Conservation (phyloP, 2,329 filamentous ascomycete genomes). For the Neofusicoccum parvum region DNA sequence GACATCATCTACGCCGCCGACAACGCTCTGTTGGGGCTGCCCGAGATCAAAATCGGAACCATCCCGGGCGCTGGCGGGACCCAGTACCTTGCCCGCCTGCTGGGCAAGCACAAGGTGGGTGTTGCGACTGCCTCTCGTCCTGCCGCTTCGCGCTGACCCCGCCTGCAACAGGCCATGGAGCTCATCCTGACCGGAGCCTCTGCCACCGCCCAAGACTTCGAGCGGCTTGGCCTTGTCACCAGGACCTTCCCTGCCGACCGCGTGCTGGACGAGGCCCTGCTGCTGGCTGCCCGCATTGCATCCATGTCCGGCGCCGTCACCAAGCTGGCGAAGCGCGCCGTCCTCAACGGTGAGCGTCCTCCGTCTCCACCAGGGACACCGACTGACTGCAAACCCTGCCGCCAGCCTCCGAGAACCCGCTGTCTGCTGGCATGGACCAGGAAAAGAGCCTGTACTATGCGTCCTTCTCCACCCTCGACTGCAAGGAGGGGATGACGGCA, state of each 20-base stretch:
- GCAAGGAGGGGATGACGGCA: slow-evolving; percentile 45
- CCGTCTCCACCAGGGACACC: slow-evolving; percentile 10
- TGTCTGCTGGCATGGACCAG: slow-evolving; percentile 44
- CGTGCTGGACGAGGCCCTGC: slow-evolving; percentile 43
- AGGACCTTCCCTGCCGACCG: slow-evolving; percentile 38
- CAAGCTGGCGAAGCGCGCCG: slow-evolving; percentile 48
- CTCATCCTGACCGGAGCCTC: slow-evolving; percentile 47
- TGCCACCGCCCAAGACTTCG: slow-evolving; percentile 41
- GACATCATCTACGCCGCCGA: slow-evolving; percentile 89
- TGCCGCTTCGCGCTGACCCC: neutral
- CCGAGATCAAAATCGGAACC: slow-evolving; percentile 90
- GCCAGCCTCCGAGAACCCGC: slow-evolving; percentile 45
- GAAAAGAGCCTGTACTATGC: slow-evolving; percentile 38
- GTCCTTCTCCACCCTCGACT: slow-evolving; percentile 43
- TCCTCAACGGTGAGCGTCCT: slow-evolving; percentile 42
- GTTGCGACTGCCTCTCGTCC: neutral
- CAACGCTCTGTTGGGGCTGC: slow-evolving; percentile 87
- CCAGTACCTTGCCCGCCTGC: slow-evolving; percentile 75
- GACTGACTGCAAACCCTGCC: slow-evolving; percentile 25
- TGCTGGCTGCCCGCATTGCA: slow-evolving; percentile 45
- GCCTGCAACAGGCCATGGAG: slow-evolving; percentile 44
- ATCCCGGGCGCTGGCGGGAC: slow-evolving; percentile 89
- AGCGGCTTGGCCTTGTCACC: slow-evolving; percentile 46
- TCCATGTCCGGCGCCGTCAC: slow-evolving; percentile 45
- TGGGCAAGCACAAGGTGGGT: slow-evolving; percentile 44